Evolutionary conservation across 306 rosid species (phyloP), one percentile per base, ranked within the genome.

Genomic region (Hippophae tibetana): DNA sequence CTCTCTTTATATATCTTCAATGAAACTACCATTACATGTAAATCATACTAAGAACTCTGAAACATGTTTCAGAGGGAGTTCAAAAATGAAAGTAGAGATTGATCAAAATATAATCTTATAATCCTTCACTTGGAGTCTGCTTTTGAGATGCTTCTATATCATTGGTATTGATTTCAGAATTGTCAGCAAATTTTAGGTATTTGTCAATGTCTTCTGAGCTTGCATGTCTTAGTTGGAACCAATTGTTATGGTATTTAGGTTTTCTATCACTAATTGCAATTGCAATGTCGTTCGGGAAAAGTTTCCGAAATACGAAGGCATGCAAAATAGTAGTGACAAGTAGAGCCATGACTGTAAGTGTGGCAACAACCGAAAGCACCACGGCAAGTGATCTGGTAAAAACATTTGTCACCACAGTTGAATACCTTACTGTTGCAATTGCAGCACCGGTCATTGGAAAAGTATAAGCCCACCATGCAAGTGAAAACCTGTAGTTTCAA

Each of bases 381-480:
- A 84, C 78, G 59, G 89, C 72, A 11, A 88, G 25, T 54, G 78
- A 52, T 74, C 74, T 83, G 0, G 97, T 85, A 10, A 74, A 77
- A 8, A 18, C 52, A 57, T 56, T 71, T 25, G 88, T 78, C 48
- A 93, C 88, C 74, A 78, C 72, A 63, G 67, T 65, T 51, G 99
- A 84, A 85, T 93, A 93, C 63, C 73, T 76, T 46, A 93, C 62
- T n/a, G 95, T 80, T 52, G 99, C 97, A 71, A 84, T 77, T 54
- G 99, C 99, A 59, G 99, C 97, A 47, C 89, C 96, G 11, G 99
- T 86, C 99, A 93, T 93, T 43, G 99, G 99, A 68, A 93, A 93
- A n/a, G 97, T 93, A 66, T 93, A 93, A n/a, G 95, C 99, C 99
- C 99, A 92, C 99, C 99, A 92, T 23, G 99, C 76, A 60, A 93